Base-by-base conservation (phyloP, 768 basidiomycete genomes). In the Collybiopsis luxurians region DNA sequence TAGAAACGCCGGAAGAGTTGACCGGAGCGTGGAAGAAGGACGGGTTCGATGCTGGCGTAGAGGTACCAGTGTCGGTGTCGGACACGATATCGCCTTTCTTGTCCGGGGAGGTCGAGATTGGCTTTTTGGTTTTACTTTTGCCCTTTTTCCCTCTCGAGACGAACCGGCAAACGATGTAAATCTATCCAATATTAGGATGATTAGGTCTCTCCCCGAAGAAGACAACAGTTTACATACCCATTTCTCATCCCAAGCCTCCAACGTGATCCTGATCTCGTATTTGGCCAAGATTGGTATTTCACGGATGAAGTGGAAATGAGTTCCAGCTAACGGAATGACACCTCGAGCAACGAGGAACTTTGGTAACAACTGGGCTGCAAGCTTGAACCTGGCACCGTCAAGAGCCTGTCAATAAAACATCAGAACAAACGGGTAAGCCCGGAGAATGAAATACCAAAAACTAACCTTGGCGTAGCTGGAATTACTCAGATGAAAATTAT, bases 401-500 rank as follows among this genome's bases (percentile, higher is more conserved):
- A 55, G 45, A 47, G 54, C 54, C 54, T 58, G 26, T n/a, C 13
- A 44, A 36, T 26, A 12, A 13, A n/a, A n/a, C n/a, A n/a, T n/a
- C n/a, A n/a, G n/a, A n/a, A n/a, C n/a, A n/a, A n/a, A n/a, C n/a
- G n/a, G n/a, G n/a, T n/a, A n/a, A n/a, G n/a, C n/a, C n/a, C n/a
- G n/a, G n/a, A n/a, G n/a, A n/a, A n/a, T n/a, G 31, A 34, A 34
- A 34, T 5, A 6, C 31, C 5, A 34, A 34, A 34, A 34, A 34
- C 72, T 15, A 56, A 82, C 87, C 77, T 90, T 91, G 3, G 87
- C 81, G 59, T 92, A 93, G 53, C 83, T 86, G 0, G 90, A 90
- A 65, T 93, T 93, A 67, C 88, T 91, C 55, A 92, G 74, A 65
- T 93, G 90, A 13, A 79, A 67, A 65, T 89, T 83, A 63, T 85